Percentiles rank a stretch among this genome's conserved stretches.
Evolutionary conservation across 768 basidiomycete species (phyloP).

Genomic region (Cytidiella melzeri): DNA sequence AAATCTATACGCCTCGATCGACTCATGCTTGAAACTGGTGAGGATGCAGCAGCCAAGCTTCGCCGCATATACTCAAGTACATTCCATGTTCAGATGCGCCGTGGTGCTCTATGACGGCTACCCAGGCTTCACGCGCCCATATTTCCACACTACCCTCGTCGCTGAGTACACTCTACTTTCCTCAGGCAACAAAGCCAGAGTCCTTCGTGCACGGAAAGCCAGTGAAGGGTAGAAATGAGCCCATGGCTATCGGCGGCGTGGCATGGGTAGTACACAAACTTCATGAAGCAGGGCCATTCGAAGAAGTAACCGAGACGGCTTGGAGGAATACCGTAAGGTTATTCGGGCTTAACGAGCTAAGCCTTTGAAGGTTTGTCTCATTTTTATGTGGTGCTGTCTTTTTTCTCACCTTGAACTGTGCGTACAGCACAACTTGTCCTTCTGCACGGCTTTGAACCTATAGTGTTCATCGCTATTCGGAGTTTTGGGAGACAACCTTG

Average conservation of each 20-base stretch:
- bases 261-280: slow-evolving; percentile 63
- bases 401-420: not conserved
- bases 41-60: slow-evolving; percentile 7
- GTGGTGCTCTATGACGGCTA: slow-evolving; percentile 66
- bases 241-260: slow-evolving; percentile 55
- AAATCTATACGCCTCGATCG: slow-evolving; percentile 51
- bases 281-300: slow-evolving; percentile 40
- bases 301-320: slow-evolving; percentile 47
- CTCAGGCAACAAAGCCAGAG: slow-evolving; percentile 47
- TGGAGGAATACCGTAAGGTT: slow-evolving; percentile 60
- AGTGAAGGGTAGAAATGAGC: slow-evolving; percentile 78
- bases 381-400: not conserved
- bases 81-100: slow-evolving; percentile 47
- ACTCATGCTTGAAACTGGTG: slow-evolving; percentile 74
- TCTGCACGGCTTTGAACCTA: too few relatives aligned
- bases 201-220: slow-evolving; percentile 50
- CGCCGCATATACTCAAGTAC: not conserved
- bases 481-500: too few relatives aligned
- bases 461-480: too few relatives aligned
- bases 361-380: too few relatives aligned
- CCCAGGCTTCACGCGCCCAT: slow-evolving; percentile 53
- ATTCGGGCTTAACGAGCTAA: slow-evolving; percentile 47
- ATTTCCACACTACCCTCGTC: slow-evolving; percentile 41
- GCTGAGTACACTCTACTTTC: slow-evolving; percentile 45
- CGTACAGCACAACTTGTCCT: too few relatives aligned